Base-by-base conservation (phyloP, 768 basidiomycete species). In the Agrocybe pediades region DNA sequence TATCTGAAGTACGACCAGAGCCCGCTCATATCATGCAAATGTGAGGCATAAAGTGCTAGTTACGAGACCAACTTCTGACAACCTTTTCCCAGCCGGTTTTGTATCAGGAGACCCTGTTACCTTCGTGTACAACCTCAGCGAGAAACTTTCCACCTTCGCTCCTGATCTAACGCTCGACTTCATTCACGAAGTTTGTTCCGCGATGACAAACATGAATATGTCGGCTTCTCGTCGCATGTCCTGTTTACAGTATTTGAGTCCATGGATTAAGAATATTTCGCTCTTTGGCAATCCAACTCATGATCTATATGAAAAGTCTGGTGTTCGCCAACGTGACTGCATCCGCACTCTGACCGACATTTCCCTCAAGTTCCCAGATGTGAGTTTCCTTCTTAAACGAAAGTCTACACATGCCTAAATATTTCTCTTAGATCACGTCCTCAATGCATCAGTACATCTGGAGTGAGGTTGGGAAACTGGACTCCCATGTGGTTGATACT, bases 151-250 rank as follows among this genome's bases (percentile, higher is more conserved):
- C 2, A 75, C 74, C 2, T 86, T 86, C 61, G 83, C 82, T n/a
- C 92, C 94, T 9, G 83, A 90, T 27, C 74, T 96, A 26, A 95
- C 93, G 0, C 74, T 96, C 16, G 94, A 96, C 68, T 92, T 96
- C 69, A 74, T 95, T 49, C 83, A 86, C n/a, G 94, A 95, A 68
- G 90, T 95, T 24, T 83, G 83, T 26, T 80, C 79, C 0, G 81
- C 85, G 2, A 83, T 90, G 76, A 71, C 75, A n/a, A 73, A 75
- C 42, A 78, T 73, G 76, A 78, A 65, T 55, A 71, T 72, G 58
- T 54, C 62, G 2, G 57, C 65, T 63, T 77, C 71, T 1, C 86
- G 88, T 44, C 85, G 86, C 33, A 83, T 90, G 36, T 82, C 79
- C 55, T 92, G 87, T 62, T 67, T 95, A 19, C 84, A 88, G 54